These are phyloP conservation scores for Phytophthora quininea DNA, from an alignment of 352 stramenopile species.

Conservation along the genomic window DNA sequence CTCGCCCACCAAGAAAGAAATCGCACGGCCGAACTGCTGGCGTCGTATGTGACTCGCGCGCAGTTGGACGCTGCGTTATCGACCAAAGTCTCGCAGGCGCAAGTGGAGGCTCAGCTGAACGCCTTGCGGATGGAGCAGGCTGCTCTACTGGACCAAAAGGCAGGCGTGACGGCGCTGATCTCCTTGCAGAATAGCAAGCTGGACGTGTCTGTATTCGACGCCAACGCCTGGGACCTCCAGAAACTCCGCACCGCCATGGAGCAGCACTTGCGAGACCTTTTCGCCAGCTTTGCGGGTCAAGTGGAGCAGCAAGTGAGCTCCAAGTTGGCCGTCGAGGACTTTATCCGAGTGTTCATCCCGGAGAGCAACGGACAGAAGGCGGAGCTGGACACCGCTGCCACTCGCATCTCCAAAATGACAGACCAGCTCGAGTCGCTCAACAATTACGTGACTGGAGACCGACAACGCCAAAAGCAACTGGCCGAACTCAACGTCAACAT, in stretches of 20 bases:
- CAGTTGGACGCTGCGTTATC: constrained; percentile 69
- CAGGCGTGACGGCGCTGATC: constrained; percentile 35
- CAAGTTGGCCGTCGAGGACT: constrained; percentile 70
- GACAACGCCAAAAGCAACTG: constrained; percentile 52
- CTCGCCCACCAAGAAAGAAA: constrained; percentile 35
- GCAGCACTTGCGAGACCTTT: constrained; percentile 65
- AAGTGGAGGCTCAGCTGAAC: constrained; percentile 40
- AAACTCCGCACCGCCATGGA: constrained; percentile 60
- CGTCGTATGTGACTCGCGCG: constrained; percentile 58
- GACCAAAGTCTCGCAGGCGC: constrained; percentile 59
- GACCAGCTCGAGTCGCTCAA: constrained; percentile 52
- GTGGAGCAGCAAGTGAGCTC: constrained; percentile 55
- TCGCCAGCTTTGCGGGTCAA: constrained; percentile 57
- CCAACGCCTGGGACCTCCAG: constrained; percentile 54
- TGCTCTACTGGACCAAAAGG: constrained; percentile 47
- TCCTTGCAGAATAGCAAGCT: constrained; percentile 57
- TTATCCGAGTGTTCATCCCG: constrained; percentile 68
- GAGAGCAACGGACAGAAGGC: constrained; percentile 54
- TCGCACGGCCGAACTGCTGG: constrained; percentile 40
- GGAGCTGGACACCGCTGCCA: constrained; percentile 51
- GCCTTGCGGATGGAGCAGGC: constrained; percentile 39
- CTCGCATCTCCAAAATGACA: constrained; percentile 56
- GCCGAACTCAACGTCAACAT: constrained; percentile 53
- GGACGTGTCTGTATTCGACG: constrained; percentile 69
- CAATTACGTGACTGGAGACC: constrained; percentile 52